These are phyloP conservation scores for Panicum virgatum DNA, from an alignment of 202 grass and related monocot species.

Conservation along the genomic window DNA sequence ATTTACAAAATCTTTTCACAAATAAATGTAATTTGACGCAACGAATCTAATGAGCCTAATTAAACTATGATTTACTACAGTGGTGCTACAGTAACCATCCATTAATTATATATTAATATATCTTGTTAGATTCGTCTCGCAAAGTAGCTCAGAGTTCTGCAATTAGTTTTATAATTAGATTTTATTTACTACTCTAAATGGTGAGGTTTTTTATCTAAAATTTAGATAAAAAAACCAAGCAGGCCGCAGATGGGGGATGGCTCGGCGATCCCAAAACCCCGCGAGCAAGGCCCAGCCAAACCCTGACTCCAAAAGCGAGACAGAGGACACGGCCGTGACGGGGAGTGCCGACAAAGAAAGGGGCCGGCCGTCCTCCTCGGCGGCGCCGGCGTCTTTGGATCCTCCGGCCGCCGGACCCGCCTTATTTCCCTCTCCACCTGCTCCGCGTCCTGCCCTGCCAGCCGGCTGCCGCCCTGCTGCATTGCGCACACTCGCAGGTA, in stretches of 20 bases:
- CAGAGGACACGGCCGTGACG: background rate
- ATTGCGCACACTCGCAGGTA: background rate
- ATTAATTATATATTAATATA: no score
- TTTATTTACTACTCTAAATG: no score
- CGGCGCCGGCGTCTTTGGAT: constrained; percentile 28
- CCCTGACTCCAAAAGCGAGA: background rate
- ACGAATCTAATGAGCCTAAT: no score
- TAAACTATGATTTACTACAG: no score
- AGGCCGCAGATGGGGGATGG: background rate
- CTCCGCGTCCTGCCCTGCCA: background rate
- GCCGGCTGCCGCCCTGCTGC: background rate
- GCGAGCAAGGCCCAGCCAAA: background rate
- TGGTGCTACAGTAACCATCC: no score
- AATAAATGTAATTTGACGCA: no score
- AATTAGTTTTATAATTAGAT: no score
- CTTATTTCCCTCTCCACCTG: background rate
- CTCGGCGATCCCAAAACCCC: background rate
- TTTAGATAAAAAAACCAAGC: no score
- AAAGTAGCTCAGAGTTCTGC: no score
- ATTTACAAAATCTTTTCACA: no score
- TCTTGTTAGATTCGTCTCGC: no score
- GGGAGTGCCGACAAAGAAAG: background rate
- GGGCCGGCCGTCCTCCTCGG: background rate
- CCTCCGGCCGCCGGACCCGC: constrained; percentile 37
- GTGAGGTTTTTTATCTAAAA: no score